phyloP scores from a whole-genome alignment of 139 green algal species.

The Astrephomene gubernaculifera region DNA sequence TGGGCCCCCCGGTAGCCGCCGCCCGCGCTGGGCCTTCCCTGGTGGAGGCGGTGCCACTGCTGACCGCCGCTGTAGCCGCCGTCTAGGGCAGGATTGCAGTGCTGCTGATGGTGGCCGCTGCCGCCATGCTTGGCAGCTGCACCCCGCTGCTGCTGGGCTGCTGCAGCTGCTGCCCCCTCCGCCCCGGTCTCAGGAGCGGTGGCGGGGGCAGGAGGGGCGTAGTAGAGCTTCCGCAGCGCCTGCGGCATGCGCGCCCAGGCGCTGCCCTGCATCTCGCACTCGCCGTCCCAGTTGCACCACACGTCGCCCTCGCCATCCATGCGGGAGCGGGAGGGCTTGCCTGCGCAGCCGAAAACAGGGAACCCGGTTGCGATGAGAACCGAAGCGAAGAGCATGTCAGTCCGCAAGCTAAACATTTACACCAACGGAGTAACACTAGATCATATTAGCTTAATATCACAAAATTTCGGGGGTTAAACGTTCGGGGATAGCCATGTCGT shows the following conservation, averaged over 20 bases:
- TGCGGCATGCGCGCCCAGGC: slow-evolving; percentile 8
- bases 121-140: neutral
- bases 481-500: no score
- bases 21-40: neutral
- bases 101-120: neutral
- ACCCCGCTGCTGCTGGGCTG: neutral
- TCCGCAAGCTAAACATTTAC: no score
- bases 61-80: no score
- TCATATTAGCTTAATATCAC: no score
- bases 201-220: neutral
- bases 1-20: neutral
- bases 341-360: no score
- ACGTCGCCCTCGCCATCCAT: slow-evolving; percentile 33
- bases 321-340: slow-evolving; percentile 25
- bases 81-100: no score
- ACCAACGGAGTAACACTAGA: no score
- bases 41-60: neutral
- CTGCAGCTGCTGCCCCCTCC: slow-evolving; percentile 3
- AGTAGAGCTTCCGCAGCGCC: slow-evolving; percentile 10
- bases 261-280: neutral
- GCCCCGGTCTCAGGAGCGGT: neutral
- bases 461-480: no score
- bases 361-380: no score
- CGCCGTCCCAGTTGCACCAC: neutral
- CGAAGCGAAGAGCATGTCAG: no score